Percentiles rank a stretch among this genome's conserved stretches.
phyloP scores from a whole-genome alignment of 179 eudicot species.

The Silene vulgaris region DNA sequence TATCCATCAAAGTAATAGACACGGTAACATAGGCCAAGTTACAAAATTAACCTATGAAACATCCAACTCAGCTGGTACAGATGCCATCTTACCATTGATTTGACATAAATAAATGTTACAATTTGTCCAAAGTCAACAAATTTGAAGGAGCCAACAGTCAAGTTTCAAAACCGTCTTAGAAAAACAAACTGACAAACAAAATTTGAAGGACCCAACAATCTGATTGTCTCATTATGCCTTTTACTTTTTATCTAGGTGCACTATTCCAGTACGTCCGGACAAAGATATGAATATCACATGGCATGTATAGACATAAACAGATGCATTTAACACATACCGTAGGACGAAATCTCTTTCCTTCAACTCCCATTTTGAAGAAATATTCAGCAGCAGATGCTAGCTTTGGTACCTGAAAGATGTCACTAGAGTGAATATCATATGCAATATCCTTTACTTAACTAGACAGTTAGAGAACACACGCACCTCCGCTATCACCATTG shows the following conservation, averaged over 20 bases:
- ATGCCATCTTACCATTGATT: neutral
- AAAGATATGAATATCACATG: neutral
- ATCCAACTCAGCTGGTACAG: neutral
- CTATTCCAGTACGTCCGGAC: neutral
- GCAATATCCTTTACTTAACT: neutral
- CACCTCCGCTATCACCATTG: conserved; percentile 87
- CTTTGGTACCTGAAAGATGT: conserved; percentile 65
- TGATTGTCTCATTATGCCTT: neutral
- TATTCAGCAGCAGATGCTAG: conserved; percentile 95
- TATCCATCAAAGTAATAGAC: neutral
- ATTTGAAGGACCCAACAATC: too few species aligned
- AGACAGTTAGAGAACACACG: conserved; percentile 3
- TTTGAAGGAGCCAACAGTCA: neutral
- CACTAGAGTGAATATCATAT: conserved; percentile 12
- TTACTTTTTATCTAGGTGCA: neutral
- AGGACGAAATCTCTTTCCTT: conserved; percentile 94
- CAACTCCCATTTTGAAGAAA: conserved; percentile 88
- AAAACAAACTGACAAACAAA: neutral
- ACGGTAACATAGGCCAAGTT: neutral
- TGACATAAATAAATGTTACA: neutral
- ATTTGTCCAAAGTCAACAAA: neutral
- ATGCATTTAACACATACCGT: conserved; percentile 45
- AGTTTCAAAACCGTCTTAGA: neutral
- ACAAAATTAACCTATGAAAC: conserved; percentile 2
- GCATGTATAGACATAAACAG: neutral